Evolutionary conservation across 768 basidiomycete genomes (phyloP).

Genomic region (Leccinum truebloodii): DNA sequence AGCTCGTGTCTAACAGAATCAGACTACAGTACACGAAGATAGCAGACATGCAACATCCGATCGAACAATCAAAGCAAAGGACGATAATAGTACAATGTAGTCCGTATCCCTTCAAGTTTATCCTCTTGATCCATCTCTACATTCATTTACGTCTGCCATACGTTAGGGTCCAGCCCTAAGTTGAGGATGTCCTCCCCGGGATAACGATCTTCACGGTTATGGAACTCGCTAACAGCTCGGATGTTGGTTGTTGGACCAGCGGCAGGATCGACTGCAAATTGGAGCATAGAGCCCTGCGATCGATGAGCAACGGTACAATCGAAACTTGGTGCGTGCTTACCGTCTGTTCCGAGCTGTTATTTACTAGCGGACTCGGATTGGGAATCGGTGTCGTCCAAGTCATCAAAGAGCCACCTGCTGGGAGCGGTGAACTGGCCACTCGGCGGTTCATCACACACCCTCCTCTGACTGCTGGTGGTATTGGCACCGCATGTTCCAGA

Average conservation of each 20-base stretch:
- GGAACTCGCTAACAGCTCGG: constrained; percentile 16
- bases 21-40: too few species aligned
- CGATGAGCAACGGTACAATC: background rate
- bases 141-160: too few species aligned
- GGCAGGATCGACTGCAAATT: background rate
- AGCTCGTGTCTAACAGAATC: too few species aligned
- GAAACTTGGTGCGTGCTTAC: constrained; percentile 4
- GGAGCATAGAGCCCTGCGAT: background rate
- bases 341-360: constrained; percentile 3
- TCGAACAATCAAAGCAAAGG: background rate
- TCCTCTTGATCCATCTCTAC: background rate
- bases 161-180: background rate
- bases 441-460: constrained; percentile 35
- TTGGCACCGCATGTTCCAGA: constrained; percentile 21
- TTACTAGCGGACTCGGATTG: constrained; percentile 6
- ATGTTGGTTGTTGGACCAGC: background rate
- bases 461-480: constrained; percentile 10
- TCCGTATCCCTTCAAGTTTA: background rate
- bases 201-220: constrained; percentile 1
- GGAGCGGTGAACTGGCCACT: constrained; percentile 24
- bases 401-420: background rate
- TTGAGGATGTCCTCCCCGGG: constrained; percentile 23
- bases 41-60: background rate
- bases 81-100: background rate
- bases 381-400: constrained; percentile 3